A percentile compares a stretch with the other conserved stretches of the same genome.
Evolutionary conservation across 2,329 filamentous ascomycete species (phyloP).

Genomic region (Botryotinia globosa): DNA sequence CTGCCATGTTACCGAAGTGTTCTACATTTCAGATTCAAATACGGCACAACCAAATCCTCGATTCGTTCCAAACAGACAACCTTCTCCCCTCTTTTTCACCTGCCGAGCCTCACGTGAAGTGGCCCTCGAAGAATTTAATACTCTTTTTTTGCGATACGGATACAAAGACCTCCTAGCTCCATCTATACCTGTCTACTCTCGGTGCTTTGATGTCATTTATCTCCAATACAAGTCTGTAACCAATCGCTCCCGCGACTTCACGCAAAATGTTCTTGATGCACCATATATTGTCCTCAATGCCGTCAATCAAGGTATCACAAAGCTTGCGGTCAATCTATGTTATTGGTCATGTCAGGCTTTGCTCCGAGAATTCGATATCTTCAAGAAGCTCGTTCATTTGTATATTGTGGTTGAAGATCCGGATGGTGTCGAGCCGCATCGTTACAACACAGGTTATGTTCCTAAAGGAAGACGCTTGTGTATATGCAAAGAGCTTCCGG

Average conservation of each 20-base stretch:
- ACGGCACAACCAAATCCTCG: not conserved
- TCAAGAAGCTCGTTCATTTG: not conserved
- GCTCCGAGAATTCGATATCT: not conserved
- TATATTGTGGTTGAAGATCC: not conserved
- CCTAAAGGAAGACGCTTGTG: not conserved
- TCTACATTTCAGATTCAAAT: not conserved
- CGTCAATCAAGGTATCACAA: not conserved
- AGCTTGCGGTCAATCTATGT: not conserved
- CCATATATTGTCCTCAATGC: not conserved
- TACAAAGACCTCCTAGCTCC: not conserved
- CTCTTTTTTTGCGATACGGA: not conserved
- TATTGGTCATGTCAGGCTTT: not conserved
- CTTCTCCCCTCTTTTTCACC: not conserved
- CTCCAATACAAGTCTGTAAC: not conserved
- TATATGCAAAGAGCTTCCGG: not conserved
- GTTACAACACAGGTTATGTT: not conserved
- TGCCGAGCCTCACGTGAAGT: not conserved
- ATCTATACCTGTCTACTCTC: not conserved
- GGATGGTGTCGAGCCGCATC: not conserved
- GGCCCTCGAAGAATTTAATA: slow-evolving; percentile 27
- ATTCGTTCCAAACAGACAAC: not conserved
- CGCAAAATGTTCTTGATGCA: not conserved
- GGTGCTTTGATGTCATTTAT: not conserved
- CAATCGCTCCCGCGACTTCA: not conserved
- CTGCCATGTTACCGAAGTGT: not conserved